Evolutionary conservation across 2,329 filamentous ascomycete genomes (phyloP).

Genomic region (Periconia digitata): DNA sequence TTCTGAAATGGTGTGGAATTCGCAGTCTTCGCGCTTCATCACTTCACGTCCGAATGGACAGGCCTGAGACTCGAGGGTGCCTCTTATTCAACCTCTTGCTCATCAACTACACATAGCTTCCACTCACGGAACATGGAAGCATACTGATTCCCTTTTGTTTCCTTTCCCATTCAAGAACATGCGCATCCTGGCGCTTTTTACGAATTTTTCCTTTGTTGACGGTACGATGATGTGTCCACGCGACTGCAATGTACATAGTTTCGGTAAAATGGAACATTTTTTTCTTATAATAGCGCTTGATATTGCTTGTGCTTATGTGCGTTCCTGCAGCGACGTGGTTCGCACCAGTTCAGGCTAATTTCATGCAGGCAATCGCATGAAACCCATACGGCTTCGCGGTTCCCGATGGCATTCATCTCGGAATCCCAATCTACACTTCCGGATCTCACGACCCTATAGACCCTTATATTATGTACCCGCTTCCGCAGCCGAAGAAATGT

Average conservation of each 20-base stretch:
- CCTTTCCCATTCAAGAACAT: background rate
- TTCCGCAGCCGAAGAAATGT: background rate
- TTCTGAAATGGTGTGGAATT: background rate
- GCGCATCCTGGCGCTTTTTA: slow-evolving; percentile 1
- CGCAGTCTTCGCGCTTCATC: background rate
- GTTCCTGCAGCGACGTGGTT: slow-evolving; percentile 26
- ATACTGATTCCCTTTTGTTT: background rate
- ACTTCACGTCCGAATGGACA: no score
- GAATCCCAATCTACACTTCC: background rate
- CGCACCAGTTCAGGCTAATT: slow-evolving; percentile 23
- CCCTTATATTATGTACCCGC: background rate
- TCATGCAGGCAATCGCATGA: slow-evolving; percentile 11
- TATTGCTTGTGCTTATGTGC: slow-evolving; percentile 16
- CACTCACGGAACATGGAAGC: background rate
- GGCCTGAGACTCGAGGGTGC: no score
- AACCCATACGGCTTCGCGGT: background rate
- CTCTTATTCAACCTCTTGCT: no score
- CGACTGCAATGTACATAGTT: slow-evolving; percentile 12
- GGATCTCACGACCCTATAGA: background rate
- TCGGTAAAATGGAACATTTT: slow-evolving; percentile 27
- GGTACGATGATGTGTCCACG: slow-evolving; percentile 10
- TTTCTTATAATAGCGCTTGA: slow-evolving; percentile 7
- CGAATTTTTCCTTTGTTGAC: slow-evolving; percentile 1
- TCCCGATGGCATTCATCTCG: background rate
- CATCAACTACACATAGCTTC: no score